phyloP scores from a whole-genome alignment of 2,329 filamentous ascomycete species.

The Fusarium udum region DNA sequence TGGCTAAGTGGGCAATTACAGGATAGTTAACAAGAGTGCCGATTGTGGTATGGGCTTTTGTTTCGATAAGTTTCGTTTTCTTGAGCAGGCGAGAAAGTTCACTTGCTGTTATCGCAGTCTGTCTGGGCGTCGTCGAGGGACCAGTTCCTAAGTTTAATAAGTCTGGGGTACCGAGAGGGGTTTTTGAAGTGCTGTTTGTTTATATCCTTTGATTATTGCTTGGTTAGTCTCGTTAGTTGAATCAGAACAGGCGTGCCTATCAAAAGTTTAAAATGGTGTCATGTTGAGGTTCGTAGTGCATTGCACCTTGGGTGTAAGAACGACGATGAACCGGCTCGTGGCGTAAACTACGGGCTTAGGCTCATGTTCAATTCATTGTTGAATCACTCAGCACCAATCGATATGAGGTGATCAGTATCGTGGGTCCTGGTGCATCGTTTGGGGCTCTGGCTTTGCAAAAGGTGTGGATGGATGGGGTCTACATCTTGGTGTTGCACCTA shows the following conservation, averaged over 20 bases:
- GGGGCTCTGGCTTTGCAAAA: conserved; percentile 3
- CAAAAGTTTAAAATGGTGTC: not conserved
- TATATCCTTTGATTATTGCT: conserved; percentile 25
- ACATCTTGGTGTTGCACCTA: not conserved
- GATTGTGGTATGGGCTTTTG: not conserved
- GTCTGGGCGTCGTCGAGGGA: not conserved
- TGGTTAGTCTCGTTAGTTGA: conserved; percentile 16
- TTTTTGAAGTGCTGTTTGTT: conserved; percentile 3
- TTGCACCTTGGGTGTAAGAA: not conserved
- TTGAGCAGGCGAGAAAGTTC: not conserved
- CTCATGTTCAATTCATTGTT: not conserved
- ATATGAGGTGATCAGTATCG: conserved; percentile 40
- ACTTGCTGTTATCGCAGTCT: conserved; percentile 3
- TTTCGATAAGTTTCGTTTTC: not conserved
- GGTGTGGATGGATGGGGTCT: conserved; percentile 26
- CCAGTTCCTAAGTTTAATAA: not conserved
- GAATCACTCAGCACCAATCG: conserved; percentile 31
- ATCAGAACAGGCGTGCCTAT: conserved; percentile 11
- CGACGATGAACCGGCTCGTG: not conserved
- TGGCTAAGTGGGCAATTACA: conserved; percentile 11
- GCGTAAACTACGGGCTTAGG: conserved; percentile 2
- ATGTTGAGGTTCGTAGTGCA: not conserved
- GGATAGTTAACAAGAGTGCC: not conserved
- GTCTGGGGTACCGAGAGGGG: conserved; percentile 1
- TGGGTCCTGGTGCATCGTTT: conserved; percentile 21